Base-by-base conservation (phyloP, 306 rosid species). In the Cucurbita argyrosperma region DNA sequence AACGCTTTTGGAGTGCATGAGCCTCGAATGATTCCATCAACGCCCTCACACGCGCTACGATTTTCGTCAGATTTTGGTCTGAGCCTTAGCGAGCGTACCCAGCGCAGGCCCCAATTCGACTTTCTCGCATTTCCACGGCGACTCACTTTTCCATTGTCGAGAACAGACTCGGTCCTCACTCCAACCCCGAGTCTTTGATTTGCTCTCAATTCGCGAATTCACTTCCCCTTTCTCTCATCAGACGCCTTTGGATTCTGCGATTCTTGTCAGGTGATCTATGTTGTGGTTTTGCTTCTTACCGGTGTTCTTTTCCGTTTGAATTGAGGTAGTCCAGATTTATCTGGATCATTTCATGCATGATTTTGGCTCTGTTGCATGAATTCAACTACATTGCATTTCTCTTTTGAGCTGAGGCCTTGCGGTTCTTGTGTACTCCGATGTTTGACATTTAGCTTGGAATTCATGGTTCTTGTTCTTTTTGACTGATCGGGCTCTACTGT, bases 11-110 rank as follows among this genome's bases (percentile, higher is more conserved):
- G 74, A 54, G 19, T 53, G 42, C 51, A 21, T 50, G 74, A 45
- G 75, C 35, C 26, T 43, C 40, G 10, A 26, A 15, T 54, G 52
- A 72, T 53, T 42, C 59, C n/a, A 4, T 37, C 1, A 38, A 71
- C 76, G 64, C 76, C 52, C 64, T 11, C 76, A 40, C 19, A 55
- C 18, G 62, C 64, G 76, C 76, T 72, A 13, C 39, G 7, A 39
- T 52, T 37, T 5, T 23, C 63, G 18, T 54, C 52, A 10, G 53
- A 16, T 51, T 51, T 47, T 10, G 7, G n/a, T 42, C 56, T 19
- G 4, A 21, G 43, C 19, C 66, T 60, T 3, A 10, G 64, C 42
- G 2, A 10, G 42, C 65, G 3, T 7, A 47, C 74, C 13, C 59
- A 8, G 1, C 8, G 5, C 75, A 8, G 46, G 15, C n/a, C 61